Percentiles rank a stretch among this genome's conserved stretches.
Conservation (phyloP, 208 protist genomes). For the Leishmania tarentolae region DNA sequence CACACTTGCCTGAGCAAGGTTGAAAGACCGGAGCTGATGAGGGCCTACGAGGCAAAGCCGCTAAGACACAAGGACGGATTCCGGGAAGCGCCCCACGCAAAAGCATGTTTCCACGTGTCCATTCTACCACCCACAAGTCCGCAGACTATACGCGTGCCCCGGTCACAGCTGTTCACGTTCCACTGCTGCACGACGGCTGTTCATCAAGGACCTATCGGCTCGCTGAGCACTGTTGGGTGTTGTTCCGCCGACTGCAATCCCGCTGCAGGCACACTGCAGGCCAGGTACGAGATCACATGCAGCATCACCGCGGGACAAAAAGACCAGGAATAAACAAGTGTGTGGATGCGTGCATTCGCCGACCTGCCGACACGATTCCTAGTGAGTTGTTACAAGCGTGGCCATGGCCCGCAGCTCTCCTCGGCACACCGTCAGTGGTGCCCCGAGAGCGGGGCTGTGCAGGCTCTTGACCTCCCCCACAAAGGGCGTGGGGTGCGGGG, state of each 20-base stretch:
- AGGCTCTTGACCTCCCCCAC: not conserved
- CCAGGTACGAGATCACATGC: not conserved
- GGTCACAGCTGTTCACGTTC: not conserved
- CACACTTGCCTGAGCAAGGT: not conserved
- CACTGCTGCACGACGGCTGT: not conserved
- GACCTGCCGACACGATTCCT: not conserved
- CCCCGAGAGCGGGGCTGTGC: not conserved
- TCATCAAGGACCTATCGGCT: not conserved
- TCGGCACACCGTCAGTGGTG: not conserved
- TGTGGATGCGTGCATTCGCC: not conserved
- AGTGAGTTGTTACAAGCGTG: not conserved
- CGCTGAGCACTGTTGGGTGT: not conserved
- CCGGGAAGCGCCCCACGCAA: not conserved
- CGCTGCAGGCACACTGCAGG: not conserved
- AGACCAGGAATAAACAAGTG: not conserved
- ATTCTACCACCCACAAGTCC: not conserved
- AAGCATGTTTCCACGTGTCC: not conserved
- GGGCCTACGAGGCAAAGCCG: not conserved
- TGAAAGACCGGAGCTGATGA: not conserved
- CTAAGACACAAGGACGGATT: not conserved
- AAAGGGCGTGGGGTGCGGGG: not conserved
- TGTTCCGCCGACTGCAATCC: not conserved
- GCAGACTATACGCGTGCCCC: not conserved
- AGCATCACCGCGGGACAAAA: not conserved
- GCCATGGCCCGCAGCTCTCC: not conserved